phyloP scores from a whole-genome alignment of 2,329 filamentous ascomycete species.

The Verticillium isaacii region DNA sequence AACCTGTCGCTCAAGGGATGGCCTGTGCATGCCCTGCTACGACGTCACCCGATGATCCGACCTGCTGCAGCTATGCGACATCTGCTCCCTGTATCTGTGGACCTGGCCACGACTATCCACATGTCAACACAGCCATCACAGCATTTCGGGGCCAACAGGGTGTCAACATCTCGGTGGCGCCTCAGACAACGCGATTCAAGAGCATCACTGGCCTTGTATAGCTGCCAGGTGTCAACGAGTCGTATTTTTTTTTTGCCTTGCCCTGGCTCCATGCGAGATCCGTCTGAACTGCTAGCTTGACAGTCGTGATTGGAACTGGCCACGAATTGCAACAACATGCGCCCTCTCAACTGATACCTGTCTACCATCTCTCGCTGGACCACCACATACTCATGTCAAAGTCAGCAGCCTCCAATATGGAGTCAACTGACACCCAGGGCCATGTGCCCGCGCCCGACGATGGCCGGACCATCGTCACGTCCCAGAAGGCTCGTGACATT shows the following conservation, averaged over 20 bases:
- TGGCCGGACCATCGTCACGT: neutral
- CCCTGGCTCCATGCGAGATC: neutral
- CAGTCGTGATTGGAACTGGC: neutral
- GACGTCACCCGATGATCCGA: neutral
- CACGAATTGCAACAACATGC: neutral
- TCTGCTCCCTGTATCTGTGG: neutral
- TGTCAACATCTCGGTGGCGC: neutral
- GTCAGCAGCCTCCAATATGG: neutral
- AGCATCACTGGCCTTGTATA: neutral
- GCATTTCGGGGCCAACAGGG: neutral
- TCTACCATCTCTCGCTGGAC: neutral
- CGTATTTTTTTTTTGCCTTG: neutral
- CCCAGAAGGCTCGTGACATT: constrained; percentile 43
- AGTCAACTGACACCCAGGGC: neutral
- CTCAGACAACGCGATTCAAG: neutral
- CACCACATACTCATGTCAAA: neutral
- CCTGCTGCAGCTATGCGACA: neutral
- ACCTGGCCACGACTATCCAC: neutral
- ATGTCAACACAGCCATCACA: neutral
- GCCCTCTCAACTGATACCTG: neutral
- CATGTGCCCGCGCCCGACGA: neutral
- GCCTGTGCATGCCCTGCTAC: neutral
- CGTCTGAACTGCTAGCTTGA: neutral
- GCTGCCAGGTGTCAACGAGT: neutral
- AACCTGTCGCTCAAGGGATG: no score